phyloP scores from a whole-genome alignment of 1,284 basidiomycete species.

The Pyrrhoderma lamaoense region DNA sequence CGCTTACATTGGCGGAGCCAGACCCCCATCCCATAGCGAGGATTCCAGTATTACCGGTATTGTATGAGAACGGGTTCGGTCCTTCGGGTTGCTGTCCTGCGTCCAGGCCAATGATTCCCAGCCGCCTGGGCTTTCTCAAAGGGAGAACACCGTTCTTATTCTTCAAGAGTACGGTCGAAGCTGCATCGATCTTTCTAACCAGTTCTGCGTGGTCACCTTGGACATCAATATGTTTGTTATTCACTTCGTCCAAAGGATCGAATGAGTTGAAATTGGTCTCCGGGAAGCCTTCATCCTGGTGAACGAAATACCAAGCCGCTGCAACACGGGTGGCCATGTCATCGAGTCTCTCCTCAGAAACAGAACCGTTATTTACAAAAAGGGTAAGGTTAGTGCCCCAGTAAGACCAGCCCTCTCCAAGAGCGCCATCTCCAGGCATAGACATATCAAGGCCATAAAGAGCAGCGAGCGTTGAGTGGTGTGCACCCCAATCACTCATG shows the following conservation, averaged over 20 bases:
- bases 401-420: constrained; percentile 43
- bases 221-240: constrained; percentile 67
- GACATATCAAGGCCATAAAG: constrained; percentile 65
- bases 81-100: constrained; percentile 34
- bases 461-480: constrained; percentile 44
- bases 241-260: constrained; percentile 39
- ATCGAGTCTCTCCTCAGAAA: constrained; percentile 55
- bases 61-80: constrained; percentile 31
- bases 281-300: constrained; percentile 62
- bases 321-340: constrained; percentile 65
- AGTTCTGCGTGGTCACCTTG: constrained; percentile 63
- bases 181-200: constrained; percentile 58
- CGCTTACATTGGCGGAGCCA: constrained; percentile 28
- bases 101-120: constrained; percentile 42
- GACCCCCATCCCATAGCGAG: constrained; percentile 55
- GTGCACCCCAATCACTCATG: constrained; percentile 65
- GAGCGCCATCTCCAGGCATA: constrained; percentile 30
- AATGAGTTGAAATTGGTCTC: constrained; percentile 55
- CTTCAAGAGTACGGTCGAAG: constrained; percentile 72
- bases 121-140: constrained; percentile 34
- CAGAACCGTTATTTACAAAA: constrained; percentile 62
- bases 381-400: constrained; percentile 58
- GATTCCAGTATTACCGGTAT: constrained; percentile 25
- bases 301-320: constrained; percentile 51
- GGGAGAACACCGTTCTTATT: constrained; percentile 50